Conservation (phyloP, 768 basidiomycete genomes). For the Grammothele lineata region DNA sequence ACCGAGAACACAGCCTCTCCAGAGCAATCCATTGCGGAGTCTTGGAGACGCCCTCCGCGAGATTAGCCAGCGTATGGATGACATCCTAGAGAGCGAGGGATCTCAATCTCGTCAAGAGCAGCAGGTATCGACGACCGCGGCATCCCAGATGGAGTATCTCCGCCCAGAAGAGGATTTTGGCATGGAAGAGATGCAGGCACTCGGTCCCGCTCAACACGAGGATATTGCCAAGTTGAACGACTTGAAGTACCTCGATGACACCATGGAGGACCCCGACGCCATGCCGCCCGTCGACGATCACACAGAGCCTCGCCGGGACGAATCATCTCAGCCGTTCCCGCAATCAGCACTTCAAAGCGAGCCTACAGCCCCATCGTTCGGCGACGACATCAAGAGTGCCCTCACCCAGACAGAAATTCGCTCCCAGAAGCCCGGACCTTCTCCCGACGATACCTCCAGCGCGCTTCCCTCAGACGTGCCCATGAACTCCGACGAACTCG, state of each 20-base stretch:
- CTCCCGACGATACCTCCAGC: neutral
- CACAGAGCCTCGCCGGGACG: neutral
- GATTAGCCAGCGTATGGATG: slow-evolving; percentile 77
- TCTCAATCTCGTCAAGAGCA: slow-evolving; percentile 22
- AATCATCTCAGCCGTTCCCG: neutral
- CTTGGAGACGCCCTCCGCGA: slow-evolving; percentile 83
- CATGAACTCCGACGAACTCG: slow-evolving; percentile 12
- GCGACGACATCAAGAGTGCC: slow-evolving; percentile 15
- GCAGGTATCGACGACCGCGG: slow-evolving; percentile 33
- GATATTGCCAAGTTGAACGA: slow-evolving; percentile 79
- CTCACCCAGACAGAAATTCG: slow-evolving; percentile 17
- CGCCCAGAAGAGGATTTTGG: slow-evolving; percentile 51
- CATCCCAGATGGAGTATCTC: slow-evolving; percentile 71
- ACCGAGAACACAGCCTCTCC: slow-evolving; percentile 28
- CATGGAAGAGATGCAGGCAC: slow-evolving; percentile 77
- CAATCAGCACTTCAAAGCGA: slow-evolving; percentile 7
- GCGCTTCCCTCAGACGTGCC: neutral
- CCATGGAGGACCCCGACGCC: slow-evolving; percentile 16
- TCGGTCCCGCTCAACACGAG: slow-evolving; percentile 84
- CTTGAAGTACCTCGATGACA: slow-evolving; percentile 69
- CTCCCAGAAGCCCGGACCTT: slow-evolving; percentile 3
- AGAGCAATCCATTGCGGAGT: slow-evolving; percentile 61
- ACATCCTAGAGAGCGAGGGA: slow-evolving; percentile 56
- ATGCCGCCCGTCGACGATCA: slow-evolving; percentile 5
- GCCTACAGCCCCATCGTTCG: neutral